Evolutionary conservation across 768 basidiomycete species (phyloP), one percentile per base, ranked within the genome.

Genomic region (Amanita pallidorosea): DNA sequence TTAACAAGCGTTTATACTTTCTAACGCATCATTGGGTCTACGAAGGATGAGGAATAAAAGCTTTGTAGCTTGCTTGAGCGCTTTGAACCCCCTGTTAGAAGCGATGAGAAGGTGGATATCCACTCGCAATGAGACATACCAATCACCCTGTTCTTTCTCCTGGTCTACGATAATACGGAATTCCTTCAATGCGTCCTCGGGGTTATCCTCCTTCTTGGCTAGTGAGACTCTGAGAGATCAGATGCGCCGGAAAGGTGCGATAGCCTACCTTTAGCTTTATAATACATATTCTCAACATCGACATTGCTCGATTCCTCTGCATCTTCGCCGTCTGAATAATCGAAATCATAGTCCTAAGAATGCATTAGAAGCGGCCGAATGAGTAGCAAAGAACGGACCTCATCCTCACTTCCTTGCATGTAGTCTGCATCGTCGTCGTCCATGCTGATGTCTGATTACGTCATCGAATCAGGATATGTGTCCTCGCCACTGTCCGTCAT

Each of bases 201-300:
- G 88, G 54, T 85, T 84, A 60, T 98, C 96, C 59, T 95, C 93
- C 65, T 95, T 96, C 69, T 90, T 84, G 25, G 85, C 93, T 94
- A 57, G 17, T 27, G 29, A 18, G 11, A 42, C 7, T n/a, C n/a
- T 47, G 51, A n/a, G 54, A 9, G 51, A 52, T 49, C 53, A 45
- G 54, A 45, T 7, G 20, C 17, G 34, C 23, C 47, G 41, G 47
- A 31, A 38, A 4, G 37, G 53, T 22, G 50, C 15, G 13, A 33
- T 18, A 23, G 66, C 84, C 47, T 57, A 97, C 95, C 83, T 67
- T 99, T 99, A 9, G 96, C 96, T 45, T 84, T 87, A 65, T 98
- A 98, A 69, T 99, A 99, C 79, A 93, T 81, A 63, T 99, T 99
- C 71, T 99, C 96, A 41, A 96, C 81, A 67, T 96, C 94, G 22